Evolutionary conservation across 2,329 filamentous ascomycete species (phyloP).

Genomic region (Xylaria sp.): DNA sequence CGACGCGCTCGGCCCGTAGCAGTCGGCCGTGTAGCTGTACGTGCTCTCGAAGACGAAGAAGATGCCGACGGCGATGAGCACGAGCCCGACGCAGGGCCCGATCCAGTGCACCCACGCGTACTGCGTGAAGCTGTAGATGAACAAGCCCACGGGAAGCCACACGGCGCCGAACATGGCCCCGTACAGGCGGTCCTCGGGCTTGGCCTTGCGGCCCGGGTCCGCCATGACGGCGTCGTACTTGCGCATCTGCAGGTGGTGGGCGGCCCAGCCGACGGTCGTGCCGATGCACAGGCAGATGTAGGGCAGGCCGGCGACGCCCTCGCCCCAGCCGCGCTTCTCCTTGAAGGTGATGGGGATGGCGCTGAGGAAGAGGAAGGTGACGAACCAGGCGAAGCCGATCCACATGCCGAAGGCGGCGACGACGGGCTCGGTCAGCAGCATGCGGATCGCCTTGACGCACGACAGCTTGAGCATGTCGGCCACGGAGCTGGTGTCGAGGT

Average conservation of each 20-base stretch:
- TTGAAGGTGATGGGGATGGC: slow-evolving; percentile 53
- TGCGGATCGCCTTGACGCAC: slow-evolving; percentile 50
- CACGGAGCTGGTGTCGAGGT: slow-evolving; percentile 52
- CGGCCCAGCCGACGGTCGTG: slow-evolving; percentile 50
- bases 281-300: slow-evolving; percentile 55
- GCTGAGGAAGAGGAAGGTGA: slow-evolving; percentile 57
- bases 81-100: slow-evolving; percentile 51
- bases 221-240: slow-evolving; percentile 48
- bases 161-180: slow-evolving; percentile 51
- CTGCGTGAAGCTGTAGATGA: slow-evolving; percentile 58
- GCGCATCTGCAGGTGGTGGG: slow-evolving; percentile 53
- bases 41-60: slow-evolving; percentile 47
- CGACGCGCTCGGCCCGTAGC: slow-evolving; percentile 47
- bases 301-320: slow-evolving; percentile 52
- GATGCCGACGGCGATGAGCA: slow-evolving; percentile 54
- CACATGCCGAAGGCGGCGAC: slow-evolving; percentile 44
- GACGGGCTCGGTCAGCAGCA: slow-evolving; percentile 27
- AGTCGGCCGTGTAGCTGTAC: slow-evolving; percentile 56
- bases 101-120: slow-evolving; percentile 53
- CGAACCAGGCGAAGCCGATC: slow-evolving; percentile 57
- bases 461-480: slow-evolving; percentile 50
- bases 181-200: slow-evolving; percentile 50
- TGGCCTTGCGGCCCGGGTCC: slow-evolving; percentile 40
- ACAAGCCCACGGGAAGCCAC: slow-evolving; percentile 51
- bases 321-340: slow-evolving; percentile 55